Evolutionary conservation across 495 filamentous ascomycete genomes (phyloP).

Genomic region (Xylaria sp.): DNA sequence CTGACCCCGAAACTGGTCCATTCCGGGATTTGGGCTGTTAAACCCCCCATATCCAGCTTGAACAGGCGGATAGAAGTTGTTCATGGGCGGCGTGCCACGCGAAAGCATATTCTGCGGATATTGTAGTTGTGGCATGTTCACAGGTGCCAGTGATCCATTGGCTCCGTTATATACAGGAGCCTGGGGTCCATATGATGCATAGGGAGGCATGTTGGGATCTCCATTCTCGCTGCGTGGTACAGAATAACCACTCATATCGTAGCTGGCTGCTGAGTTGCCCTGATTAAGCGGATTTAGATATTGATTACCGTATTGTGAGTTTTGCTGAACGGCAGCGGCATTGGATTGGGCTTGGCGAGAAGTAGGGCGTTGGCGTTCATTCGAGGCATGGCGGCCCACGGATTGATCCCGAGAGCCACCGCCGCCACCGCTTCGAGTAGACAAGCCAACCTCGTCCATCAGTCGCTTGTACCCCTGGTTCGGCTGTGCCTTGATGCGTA

Average conservation of each 20-base stretch:
- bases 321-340: constrained; percentile 49
- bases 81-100: constrained; percentile 57
- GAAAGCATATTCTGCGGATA: constrained; percentile 66
- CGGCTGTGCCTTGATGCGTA: constrained; percentile 89
- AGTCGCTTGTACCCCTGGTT: constrained; percentile 96
- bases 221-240: constrained; percentile 64
- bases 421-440: constrained; percentile 58
- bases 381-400: constrained; percentile 39
- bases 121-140: constrained; percentile 60
- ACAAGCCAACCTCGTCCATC: constrained; percentile 95
- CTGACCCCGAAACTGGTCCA: constrained; percentile 58
- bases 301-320: constrained; percentile 48
- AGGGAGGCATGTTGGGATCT: constrained; percentile 61
- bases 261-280: constrained; percentile 40
- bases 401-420: constrained; percentile 54
- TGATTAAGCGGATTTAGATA: constrained; percentile 54
- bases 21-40: constrained; percentile 50
- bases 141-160: constrained; percentile 55
- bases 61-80: constrained; percentile 58
- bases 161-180: constrained; percentile 58
- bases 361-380: constrained; percentile 60
- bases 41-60: constrained; percentile 57
- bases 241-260: constrained; percentile 55
- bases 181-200: constrained; percentile 57
- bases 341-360: constrained; percentile 60